These are phyloP conservation scores for Nelumbo lutea DNA, from an alignment of 164 flowering plant genomes.

Conservation along the genomic window DNA sequence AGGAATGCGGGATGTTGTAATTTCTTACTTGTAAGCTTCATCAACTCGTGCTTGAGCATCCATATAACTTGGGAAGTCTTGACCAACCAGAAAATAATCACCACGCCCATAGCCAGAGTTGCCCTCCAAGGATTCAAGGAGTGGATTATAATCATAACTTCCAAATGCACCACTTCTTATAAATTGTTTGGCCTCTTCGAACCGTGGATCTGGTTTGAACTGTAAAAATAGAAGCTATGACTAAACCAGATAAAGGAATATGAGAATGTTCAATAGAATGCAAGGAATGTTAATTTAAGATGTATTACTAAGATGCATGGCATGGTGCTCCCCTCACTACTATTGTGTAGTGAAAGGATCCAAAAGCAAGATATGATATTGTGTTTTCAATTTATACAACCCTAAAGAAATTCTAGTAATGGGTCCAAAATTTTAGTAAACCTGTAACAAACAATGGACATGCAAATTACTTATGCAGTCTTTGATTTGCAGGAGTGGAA, in stretches of 20 bases:
- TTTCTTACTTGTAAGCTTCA: slow-evolving; percentile 88
- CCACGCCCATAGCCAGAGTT: slow-evolving; percentile 93
- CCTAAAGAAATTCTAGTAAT: too few relatives aligned
- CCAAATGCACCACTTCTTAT: slow-evolving; percentile 90
- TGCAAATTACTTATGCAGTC: too few relatives aligned
- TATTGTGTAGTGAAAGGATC: too few relatives aligned
- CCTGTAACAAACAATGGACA: too few relatives aligned
- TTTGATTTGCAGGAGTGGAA: too few relatives aligned
- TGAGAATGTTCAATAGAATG: background rate
- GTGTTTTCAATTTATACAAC: too few relatives aligned
- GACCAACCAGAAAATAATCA: slow-evolving; percentile 93
- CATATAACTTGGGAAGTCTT: slow-evolving; percentile 88
- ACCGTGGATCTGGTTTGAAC: slow-evolving; percentile 95
- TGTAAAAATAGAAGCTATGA: slow-evolving; percentile 27
- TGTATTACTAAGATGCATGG: too few relatives aligned
- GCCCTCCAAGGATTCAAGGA: slow-evolving; percentile 93
- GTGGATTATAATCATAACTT: slow-evolving; percentile 83
- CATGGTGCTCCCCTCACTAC: too few relatives aligned
- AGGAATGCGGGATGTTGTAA: background rate
- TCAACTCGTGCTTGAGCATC: slow-evolving; percentile 90
- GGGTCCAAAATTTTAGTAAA: too few relatives aligned
- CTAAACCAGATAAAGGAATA: background rate
- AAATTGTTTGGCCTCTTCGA: slow-evolving; percentile 88
- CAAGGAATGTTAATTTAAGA: background rate
- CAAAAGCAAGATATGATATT: too few relatives aligned